phyloP scores from a whole-genome alignment of 495 filamentous ascomycete genomes.

The Podospora pseudoanserina region DNA sequence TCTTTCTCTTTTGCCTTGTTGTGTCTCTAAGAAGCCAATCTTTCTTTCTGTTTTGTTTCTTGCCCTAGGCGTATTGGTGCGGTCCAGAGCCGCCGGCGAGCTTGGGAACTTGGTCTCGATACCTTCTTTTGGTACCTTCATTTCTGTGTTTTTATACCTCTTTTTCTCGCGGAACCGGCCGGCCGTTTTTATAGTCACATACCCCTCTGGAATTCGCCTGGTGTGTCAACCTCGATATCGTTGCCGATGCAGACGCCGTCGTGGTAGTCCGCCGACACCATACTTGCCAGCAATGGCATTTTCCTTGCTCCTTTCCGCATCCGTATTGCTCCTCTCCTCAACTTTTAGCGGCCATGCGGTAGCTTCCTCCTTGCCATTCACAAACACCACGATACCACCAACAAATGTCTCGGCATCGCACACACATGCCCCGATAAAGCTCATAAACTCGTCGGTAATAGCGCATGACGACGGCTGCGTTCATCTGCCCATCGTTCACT shows the following conservation, averaged over 20 bases:
- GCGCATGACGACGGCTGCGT: slow-evolving; percentile 32
- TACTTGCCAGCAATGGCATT: slow-evolving; percentile 41
- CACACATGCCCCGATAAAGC: neutral
- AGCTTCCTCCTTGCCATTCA: slow-evolving; percentile 6
- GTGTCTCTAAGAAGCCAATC: neutral
- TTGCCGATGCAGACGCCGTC: slow-evolving; percentile 32
- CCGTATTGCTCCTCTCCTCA: slow-evolving; percentile 32
- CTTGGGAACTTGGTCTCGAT: slow-evolving; percentile 15
- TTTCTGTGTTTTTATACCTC: slow-evolving; percentile 7
- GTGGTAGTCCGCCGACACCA: slow-evolving; percentile 21
- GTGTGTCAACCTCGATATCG: neutral
- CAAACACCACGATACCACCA: slow-evolving; percentile 9
- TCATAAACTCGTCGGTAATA: neutral
- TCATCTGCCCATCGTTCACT: slow-evolving; percentile 47
- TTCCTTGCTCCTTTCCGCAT: slow-evolving; percentile 29
- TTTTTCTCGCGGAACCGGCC: slow-evolving; percentile 9
- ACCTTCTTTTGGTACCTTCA: slow-evolving; percentile 5
- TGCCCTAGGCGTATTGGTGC: neutral
- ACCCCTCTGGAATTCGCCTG: slow-evolving; percentile 9
- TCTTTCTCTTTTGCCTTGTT: slow-evolving; percentile 10
- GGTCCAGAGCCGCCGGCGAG: slow-evolving; percentile 13
- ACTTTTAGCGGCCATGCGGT: slow-evolving; percentile 21
- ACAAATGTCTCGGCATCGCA: slow-evolving; percentile 7
- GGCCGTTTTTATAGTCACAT: slow-evolving; percentile 12
- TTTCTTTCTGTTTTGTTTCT: slow-evolving; percentile 8